Conservation (phyloP, 805 yeast genomes). For the Phaffomyces thermotolerans region DNA sequence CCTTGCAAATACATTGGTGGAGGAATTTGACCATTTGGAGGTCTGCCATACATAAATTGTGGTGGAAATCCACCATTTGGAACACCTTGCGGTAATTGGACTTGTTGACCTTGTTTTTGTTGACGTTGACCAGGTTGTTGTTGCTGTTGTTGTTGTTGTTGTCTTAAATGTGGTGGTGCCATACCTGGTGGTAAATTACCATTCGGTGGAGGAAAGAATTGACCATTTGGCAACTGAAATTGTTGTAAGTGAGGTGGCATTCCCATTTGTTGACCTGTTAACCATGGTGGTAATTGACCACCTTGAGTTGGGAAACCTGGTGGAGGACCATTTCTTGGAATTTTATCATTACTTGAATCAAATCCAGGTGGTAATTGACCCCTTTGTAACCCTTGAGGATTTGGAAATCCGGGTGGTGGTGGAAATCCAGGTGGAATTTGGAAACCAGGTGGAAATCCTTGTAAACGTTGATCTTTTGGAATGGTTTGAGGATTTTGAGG, state of each 20-base stretch:
- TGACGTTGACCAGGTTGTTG: slow-evolving; percentile 4
- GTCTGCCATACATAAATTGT: slow-evolving; percentile 5
- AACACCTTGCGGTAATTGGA: slow-evolving; percentile 7
- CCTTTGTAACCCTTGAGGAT: slow-evolving; percentile 3
- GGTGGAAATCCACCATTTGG: slow-evolving; percentile 9
- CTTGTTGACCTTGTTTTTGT: slow-evolving; percentile 5
- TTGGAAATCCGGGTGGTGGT: slow-evolving; percentile 9
- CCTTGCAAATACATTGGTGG: slow-evolving; percentile 9
- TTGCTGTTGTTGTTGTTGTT: slow-evolving; percentile 5
- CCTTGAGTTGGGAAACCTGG: slow-evolving; percentile 13
- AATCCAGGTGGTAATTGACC: slow-evolving; percentile 17
- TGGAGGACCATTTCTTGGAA: slow-evolving; percentile 13
- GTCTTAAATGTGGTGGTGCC: slow-evolving; percentile 15
- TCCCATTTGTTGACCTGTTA: slow-evolving; percentile 7
- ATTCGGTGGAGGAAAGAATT: slow-evolving; percentile 14
- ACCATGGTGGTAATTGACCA: slow-evolving; percentile 12
- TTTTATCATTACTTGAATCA: slow-evolving; percentile 4
- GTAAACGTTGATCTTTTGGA: slow-evolving; percentile 4
- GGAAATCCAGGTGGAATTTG: slow-evolving; percentile 11
- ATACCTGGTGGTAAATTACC: slow-evolving; percentile 12
- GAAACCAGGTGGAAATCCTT: slow-evolving; percentile 9
- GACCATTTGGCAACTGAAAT: slow-evolving; percentile 9
- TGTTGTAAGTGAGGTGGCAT: slow-evolving; percentile 9
- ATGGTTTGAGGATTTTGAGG: slow-evolving; percentile 1
- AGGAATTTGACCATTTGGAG: slow-evolving; percentile 8